Conservation (phyloP, 371 early-diverging fungal genomes). For the Apophysomyces trapeziformis region DNA sequence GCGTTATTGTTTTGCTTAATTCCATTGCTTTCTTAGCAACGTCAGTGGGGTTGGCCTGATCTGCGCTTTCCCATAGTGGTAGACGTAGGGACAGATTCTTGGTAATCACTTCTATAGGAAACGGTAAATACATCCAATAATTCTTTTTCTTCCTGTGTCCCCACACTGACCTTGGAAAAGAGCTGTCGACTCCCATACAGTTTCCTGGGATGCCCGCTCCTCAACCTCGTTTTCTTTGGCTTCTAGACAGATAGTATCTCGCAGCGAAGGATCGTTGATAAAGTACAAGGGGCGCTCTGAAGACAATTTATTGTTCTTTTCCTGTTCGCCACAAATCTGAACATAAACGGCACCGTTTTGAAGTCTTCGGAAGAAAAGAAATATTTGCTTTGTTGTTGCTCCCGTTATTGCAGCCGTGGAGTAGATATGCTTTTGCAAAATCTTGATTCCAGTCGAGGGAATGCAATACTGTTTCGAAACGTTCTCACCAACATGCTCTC, state of each 20-base stretch:
- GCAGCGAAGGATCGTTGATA: not conserved
- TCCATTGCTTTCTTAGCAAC: not conserved
- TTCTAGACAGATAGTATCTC: not conserved
- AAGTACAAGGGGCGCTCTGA: not conserved
- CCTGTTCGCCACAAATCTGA: not conserved
- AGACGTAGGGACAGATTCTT: not conserved
- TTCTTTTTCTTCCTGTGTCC: not conserved
- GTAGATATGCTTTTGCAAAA: not conserved
- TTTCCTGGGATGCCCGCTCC: not conserved
- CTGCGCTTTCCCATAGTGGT: not conserved
- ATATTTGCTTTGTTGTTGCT: not conserved
- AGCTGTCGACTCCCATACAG: not conserved
- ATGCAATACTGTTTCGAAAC: not conserved
- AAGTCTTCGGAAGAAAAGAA: not conserved
- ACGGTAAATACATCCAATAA: not conserved
- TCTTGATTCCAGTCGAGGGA: not conserved
- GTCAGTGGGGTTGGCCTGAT: not conserved
- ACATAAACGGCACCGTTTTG: not conserved
- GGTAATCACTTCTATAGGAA: not conserved
- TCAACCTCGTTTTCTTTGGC: not conserved
- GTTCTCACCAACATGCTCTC: not conserved
- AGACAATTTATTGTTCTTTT: not conserved
- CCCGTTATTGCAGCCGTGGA: not conserved
- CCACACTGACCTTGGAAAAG: not conserved
- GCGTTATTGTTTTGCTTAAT: not conserved